Evolutionary conservation across 192 early-diverging fungal species (phyloP), one percentile per base, ranked within the genome.

Genomic region (Backusella australiensis): DNA sequence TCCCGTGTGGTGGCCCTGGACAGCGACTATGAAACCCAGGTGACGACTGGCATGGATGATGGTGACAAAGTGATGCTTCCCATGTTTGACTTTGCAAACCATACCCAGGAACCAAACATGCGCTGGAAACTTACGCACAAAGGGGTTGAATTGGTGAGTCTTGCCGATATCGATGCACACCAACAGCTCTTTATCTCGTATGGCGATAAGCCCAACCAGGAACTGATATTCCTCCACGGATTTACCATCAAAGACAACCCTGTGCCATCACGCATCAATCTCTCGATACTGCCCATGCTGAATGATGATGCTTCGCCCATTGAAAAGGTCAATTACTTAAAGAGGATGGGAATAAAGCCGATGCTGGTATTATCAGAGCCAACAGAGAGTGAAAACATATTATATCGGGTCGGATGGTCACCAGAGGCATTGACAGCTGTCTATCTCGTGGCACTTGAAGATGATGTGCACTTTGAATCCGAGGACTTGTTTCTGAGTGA

Each of bases 71-170:
- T 87, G 52, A 70, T 93, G 78, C 86, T 93, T 8, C 93, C 93
- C 11, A 85, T 89, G 17, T 80, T 94, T 49, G 93, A 94, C 80
- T 90, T 94, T 80, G 90, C 90, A 34, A 94, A 94, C 73, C 93
- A 94, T 78, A 84, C 89, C 0, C 26, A 21, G 14, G 29, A 76
- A 4, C 83, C 89, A 11, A 86, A 85, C 34, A 81, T 90, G 15
- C 82, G 88, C 0, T 94, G 93, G 93, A 74, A 89, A 29, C 59
- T 91, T 1, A 75, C 71, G 14, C 2, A 46, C 52, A 76, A 86
- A 67, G 82, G 83, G 14, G 70, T 83, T 12, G 77, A 83, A 29
- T 70, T 86, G 34, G 34, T 82, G 7, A 15, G 46, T n/a, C n/a
- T 69, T 12, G 21, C 6, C 2, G 49, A 59, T 44, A 49, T 81